Percentiles rank a stretch among this genome's conserved stretches.
These are phyloP conservation scores for Suhomyces panamericanus DNA, from an alignment of 1,139 yeast genomes.

Conservation along the genomic window DNA sequence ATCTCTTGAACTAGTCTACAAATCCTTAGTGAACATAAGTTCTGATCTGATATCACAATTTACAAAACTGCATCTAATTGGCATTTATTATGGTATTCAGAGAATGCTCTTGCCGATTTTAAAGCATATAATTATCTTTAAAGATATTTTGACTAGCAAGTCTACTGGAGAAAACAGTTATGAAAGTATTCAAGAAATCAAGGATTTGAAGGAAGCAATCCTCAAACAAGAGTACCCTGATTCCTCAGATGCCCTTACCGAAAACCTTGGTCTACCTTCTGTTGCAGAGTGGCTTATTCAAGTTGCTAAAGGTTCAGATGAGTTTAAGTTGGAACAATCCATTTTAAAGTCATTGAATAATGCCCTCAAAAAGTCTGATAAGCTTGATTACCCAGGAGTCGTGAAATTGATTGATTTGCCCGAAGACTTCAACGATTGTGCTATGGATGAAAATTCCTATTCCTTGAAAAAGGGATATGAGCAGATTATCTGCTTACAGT, in stretches of 20 bases:
- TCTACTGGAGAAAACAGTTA: slow-evolving; percentile 28
- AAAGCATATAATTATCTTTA: slow-evolving; percentile 38
- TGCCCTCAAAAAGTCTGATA: slow-evolving; percentile 28
- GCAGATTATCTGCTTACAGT: slow-evolving; percentile 35
- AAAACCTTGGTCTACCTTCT: slow-evolving; percentile 24
- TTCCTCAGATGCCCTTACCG: slow-evolving; percentile 24
- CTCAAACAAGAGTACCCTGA: slow-evolving; percentile 21
- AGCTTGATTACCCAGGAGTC: slow-evolving; percentile 39
- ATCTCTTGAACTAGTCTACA: neutral
- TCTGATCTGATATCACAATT: neutral
- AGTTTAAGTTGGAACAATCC: slow-evolving; percentile 27
- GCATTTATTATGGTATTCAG: slow-evolving; percentile 33
- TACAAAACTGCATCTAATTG: neutral
- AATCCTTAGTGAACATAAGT: neutral
- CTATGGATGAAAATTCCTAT: slow-evolving; percentile 25
- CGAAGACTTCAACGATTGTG: slow-evolving; percentile 32
- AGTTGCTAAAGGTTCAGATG: slow-evolving; percentile 7
- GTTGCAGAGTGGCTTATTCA: slow-evolving; percentile 20
- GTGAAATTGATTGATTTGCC: slow-evolving; percentile 44
- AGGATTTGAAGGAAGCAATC: slow-evolving; percentile 21
- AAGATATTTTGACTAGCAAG: slow-evolving; percentile 33
- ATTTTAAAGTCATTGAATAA: slow-evolving; percentile 28
- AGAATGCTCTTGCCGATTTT: slow-evolving; percentile 35
- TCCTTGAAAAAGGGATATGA: slow-evolving; percentile 24
- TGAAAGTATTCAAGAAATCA: slow-evolving; percentile 20